Evolutionary conservation across 371 early-diverging fungal genomes (phyloP), one percentile per base, ranked within the genome.

Genomic region (Dichotomocladium elegans): DNA sequence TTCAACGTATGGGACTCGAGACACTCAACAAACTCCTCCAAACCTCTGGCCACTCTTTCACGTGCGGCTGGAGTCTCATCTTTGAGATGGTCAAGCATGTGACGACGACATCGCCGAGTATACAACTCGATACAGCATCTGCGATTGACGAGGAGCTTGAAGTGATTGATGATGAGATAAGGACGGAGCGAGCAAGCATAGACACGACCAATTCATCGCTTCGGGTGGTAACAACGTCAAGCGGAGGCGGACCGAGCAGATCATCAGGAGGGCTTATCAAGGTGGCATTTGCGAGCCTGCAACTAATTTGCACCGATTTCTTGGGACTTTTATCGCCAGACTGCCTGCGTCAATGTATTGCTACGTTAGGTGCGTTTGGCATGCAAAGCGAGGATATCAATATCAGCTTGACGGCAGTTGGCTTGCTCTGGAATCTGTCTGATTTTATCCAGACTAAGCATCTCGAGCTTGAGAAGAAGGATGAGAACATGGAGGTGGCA

Each of bases 231-330:
- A 51, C 10, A 28, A 35, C 33, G 4, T 25, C 30, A 3, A 47
- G 25, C 12, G 41, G 27, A 15, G 37, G 30, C 4, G 33, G 19
- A n/a, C 24, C 25, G 9, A 31, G 44, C 29, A 67, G 66, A 29
- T 57, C 64, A 31, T 50, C 75, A 1, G 58, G 72, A 15, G 82
- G 83, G 1, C 74, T 96, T 11, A 87, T 96, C 51, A 86, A 92
- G 11, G 76, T 88, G 25, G 96, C 92, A 3, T 97, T 98, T 56
- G 88, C 96, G 3, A 92, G 89, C 49, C 66, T 98, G 35, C 96
- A 98, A 65, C 67, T 98, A 22, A 92, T 99, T n/a, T 96, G 96
- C 65, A 89, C 93, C 4, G 98, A 99, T 61, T 96, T 96, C 56
- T 55, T 99, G 26, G 79, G 91, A 3, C 74, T 88, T 3, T 67